Evolutionary conservation across 257 asterid species (phyloP), one percentile per base, ranked within the genome.

Genomic region (Plantago major): DNA sequence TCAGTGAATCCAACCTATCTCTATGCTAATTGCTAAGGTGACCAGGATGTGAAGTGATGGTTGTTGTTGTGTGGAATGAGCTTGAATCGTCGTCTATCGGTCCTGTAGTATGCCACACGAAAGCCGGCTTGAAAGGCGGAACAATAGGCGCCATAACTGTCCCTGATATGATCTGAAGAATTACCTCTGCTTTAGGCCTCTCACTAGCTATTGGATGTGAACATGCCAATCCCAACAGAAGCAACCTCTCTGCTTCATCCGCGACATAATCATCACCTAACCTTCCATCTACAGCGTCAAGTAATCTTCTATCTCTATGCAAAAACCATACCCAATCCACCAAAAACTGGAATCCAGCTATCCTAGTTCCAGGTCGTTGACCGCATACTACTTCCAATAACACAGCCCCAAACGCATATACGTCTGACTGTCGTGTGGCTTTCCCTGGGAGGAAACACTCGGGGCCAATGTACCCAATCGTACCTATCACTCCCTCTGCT

Each of bases 221-320:
- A 33, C 88, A 82, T 33, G 85, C 81, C 38, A 82, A 17, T 55
- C 85, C 83, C 3, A 82, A 46, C 14, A 71, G 70, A 30, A 82
- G 56, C 62, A 79, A 18, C 13, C 66, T 72, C 63, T 70, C 50
- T 4, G 83, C 81, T 73, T 79, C 83, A 46, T 69, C 80, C 6
- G 9, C 46, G 9, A 18, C 67, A 42, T 67, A 82, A 3, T 72
- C 70, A 48, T 62, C 69, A 30, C 51, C 74, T 19, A 77, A 72
- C 33, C 67, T 70, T 22, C 8, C 44, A 59, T 63, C 74, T 56
- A 78, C 74, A 10, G 78, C 76, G 11, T 71, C 78, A 9, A 74
- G 67, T 16, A 74, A 47, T 38, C 52, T 67, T 0, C 63, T 71
- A 37, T 72, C 77, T 5, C 75, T 64, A 47, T 75, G 73, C 63